Percentiles rank a stretch among this genome's conserved stretches.
Evolutionary conservation across 139 green algal genomes (phyloP).

Genomic region (Edaphochlamys debaryana): DNA sequence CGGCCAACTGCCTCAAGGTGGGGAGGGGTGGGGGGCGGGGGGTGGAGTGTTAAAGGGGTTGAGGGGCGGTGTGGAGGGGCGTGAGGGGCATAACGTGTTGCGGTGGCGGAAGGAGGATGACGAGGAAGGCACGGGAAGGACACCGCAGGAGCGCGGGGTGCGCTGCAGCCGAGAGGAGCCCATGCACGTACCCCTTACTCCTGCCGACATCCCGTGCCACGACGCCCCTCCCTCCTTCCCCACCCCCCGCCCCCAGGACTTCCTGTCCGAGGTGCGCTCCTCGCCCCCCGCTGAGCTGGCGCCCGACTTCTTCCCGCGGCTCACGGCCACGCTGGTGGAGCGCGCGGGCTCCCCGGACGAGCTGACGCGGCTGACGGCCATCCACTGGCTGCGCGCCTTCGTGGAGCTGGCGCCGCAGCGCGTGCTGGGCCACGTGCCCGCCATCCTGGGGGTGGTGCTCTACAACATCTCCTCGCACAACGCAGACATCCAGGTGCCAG

Average conservation of each 20-base stretch:
- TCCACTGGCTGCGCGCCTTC: conserved; percentile 87
- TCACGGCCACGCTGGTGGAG: conserved; percentile 72
- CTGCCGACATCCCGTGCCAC: too few relatives aligned
- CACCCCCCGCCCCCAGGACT: conserved; percentile 59
- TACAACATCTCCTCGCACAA: conserved; percentile 78
- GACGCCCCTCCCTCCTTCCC: background rate
- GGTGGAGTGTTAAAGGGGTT: background rate
- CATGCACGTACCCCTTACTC: too few relatives aligned
- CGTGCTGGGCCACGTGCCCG: conserved; percentile 78
- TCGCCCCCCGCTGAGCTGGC: background rate
- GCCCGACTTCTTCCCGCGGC: conserved; percentile 29
- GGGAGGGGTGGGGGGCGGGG: background rate
- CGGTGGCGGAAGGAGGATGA: background rate
- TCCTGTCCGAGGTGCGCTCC: conserved; percentile 69
- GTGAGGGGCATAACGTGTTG: too few relatives aligned
- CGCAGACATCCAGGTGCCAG: conserved; percentile 62
- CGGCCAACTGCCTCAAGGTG: conserved; percentile 55
- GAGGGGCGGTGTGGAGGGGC: background rate
- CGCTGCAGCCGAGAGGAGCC: too few relatives aligned
- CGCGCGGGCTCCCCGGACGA: conserved; percentile 65
- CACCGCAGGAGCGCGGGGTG: too few relatives aligned
- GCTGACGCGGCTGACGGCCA: conserved; percentile 81
- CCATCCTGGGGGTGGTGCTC: conserved; percentile 85
- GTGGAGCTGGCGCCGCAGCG: conserved; percentile 67
- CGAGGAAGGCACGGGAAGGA: background rate